phyloP scores from a whole-genome alignment of 345 rosid genomes.

The Laguncularia racemosa region DNA sequence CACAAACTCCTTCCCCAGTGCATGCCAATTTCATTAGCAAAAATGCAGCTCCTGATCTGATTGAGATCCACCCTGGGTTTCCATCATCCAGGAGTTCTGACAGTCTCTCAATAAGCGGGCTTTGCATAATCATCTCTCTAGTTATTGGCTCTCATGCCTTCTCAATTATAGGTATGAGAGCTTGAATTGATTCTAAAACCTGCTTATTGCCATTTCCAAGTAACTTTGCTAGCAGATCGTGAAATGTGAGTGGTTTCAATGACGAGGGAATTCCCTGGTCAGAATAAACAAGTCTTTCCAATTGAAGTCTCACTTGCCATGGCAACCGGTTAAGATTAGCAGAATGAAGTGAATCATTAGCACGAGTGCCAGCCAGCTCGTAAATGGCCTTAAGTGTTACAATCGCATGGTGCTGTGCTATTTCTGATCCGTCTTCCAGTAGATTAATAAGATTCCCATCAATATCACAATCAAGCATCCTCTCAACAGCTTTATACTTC shows the following conservation, averaged over 20 bases:
- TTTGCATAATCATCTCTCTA: slow-evolving; percentile 17
- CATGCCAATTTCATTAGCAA: slow-evolving; percentile 22
- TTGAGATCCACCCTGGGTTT: slow-evolving; percentile 9
- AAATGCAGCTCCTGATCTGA: slow-evolving; percentile 23
- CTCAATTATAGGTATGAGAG: slow-evolving; percentile 25
- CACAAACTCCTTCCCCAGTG: slow-evolving; percentile 21
- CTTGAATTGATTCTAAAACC: slow-evolving; percentile 19
- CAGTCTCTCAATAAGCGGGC: slow-evolving; percentile 18
- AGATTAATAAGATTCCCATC: slow-evolving; percentile 21
- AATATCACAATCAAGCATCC: slow-evolving; percentile 21
- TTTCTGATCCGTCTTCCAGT: slow-evolving; percentile 20
- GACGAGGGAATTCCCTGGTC: slow-evolving; percentile 8
- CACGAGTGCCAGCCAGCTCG: slow-evolving; percentile 15
- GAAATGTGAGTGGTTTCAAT: slow-evolving; percentile 15
- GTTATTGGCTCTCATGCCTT: slow-evolving; percentile 20
- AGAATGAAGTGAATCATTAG: slow-evolving; percentile 13
- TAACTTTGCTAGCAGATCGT: slow-evolving; percentile 16
- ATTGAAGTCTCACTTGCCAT: slow-evolving; percentile 23
- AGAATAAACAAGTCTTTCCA: slow-evolving; percentile 14
- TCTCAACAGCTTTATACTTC: slow-evolving; percentile 25
- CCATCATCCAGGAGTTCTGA: slow-evolving; percentile 17
- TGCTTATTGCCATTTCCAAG: slow-evolving; percentile 6
- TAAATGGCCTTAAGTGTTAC: slow-evolving; percentile 25
- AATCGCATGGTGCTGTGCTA: slow-evolving; percentile 21
- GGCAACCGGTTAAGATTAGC: slow-evolving; percentile 19